Base-by-base conservation (phyloP, 2,329 filamentous ascomycete species). In the Talaromyces sp. region DNA sequence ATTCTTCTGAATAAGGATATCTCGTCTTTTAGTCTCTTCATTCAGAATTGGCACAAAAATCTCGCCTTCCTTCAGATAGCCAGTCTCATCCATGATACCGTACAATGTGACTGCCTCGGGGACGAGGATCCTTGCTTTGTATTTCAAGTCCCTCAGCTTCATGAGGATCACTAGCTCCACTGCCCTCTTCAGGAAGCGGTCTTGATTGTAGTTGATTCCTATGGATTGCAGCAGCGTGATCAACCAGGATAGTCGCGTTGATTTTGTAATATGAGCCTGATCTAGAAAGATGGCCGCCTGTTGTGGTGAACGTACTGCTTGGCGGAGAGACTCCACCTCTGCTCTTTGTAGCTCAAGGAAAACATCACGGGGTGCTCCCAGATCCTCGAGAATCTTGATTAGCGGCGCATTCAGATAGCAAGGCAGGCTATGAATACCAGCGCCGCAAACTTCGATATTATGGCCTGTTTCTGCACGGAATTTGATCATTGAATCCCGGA, bases 301-400 rank as follows among this genome's bases (percentile, higher is more conserved):
- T 90, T 90, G 66, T 81, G 72, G 0, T 85, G 79, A 22, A 82
- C 84, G 0, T 0, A 88, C 88, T 56, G 90, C 86, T 11, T 77
- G 76, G 3, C 86, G 83, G 4, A 96, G 79, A 13, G 83, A 79
- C 0, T 82, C 68, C 3, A 95, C 77, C 33, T 88, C 88, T n/a
- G 79, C 78, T 0, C 81, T 78, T 74, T 95, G 92, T 1, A 91
- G 76, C 0, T 81, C 71, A 11, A 89, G 72, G 68, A 96, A 94
- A 73, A 85, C 89, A 0, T 76, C 64, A 1, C 78, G 72, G 0
- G 81, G 73, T 0, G 90, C 87, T 0, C 84, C 83, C 74, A 94
- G 87, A 68, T 96, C 92, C 72, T 96, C 92, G 0, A 96, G 75
- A 5, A 96, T 92, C 73, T 96, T 96, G 77, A 96, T 92, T 67